Evolutionary conservation across 345 rosid genomes (phyloP), one percentile per base, ranked within the genome.

Genomic region (Crucihimalaya himalaica): DNA sequence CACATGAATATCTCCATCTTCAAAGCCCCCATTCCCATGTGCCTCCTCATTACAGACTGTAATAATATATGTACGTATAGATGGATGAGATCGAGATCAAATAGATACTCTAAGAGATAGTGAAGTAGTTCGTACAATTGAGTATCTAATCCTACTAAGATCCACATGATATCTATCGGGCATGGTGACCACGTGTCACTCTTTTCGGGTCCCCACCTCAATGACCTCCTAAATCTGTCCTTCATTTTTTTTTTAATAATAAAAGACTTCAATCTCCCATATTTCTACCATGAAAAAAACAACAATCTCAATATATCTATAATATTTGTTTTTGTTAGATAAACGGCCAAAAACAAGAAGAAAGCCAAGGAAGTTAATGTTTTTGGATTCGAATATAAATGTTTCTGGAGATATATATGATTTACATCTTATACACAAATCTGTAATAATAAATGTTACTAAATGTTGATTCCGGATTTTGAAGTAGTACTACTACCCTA

Each of bases 1-100:
- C 74, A 70, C 74, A 70, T 70, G 66, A 70, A 70, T 43, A 29
- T 31, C 73, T 69, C 54, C 42, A 56, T 57, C 74, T 56, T 53
- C 72, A 16, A 45, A 70, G 43, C 45, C 63, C 63, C 74, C 74
- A 45, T 56, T 8, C 56, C 66, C 65, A 70, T 70, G 74, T 70
- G 74, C 65, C 14, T 23, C 66, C 35, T 35, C 39, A 12, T n/a
- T 35, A 35, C 63, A 48, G 53, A 48, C 53, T 48, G 53, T 47
- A 47, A 16, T 46, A 46, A n/a, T 27, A 7, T 28, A 6, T 14
- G 8, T 55, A 4, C 21, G 10, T 32, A 37, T 57, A 34, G 39
- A 57, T 37, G 45, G 64, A 59, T 35, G 29, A 59, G 64, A 57
- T 31, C 63, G n/a, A 57, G 25, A 59, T 20, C 46, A 59, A 13